Evolutionary conservation across 441 rosid genomes (phyloP).

Genomic region (Gossypium davidsonii): DNA sequence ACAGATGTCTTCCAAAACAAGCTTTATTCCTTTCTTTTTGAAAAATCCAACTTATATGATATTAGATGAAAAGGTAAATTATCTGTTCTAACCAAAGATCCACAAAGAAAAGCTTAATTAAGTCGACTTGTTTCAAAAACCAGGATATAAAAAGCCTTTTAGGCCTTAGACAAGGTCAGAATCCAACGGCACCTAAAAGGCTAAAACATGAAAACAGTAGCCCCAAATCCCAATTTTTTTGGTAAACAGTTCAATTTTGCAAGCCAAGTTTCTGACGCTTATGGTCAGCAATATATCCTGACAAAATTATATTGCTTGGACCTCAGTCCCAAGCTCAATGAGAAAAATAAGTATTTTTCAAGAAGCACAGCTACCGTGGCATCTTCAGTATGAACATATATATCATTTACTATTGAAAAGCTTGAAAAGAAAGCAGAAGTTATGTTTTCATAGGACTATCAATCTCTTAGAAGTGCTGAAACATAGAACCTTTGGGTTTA

Average conservation of each 20-base stretch:
- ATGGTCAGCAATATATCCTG: neutral
- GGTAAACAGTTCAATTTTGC: neutral
- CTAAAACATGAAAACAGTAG: neutral
- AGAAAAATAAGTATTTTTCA: neutral
- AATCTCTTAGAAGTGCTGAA: conserved; percentile 19
- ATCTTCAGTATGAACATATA: neutral
- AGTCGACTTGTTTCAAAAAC: neutral
- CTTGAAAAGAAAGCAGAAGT: neutral
- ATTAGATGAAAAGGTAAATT: neutral
- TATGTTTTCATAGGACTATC: neutral
- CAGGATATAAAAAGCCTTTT: neutral
- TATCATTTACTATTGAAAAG: neutral
- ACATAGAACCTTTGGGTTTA: conserved; percentile 81
- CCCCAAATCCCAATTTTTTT: neutral
- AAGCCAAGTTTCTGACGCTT: neutral
- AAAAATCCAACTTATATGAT: neutral
- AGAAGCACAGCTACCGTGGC: neutral
- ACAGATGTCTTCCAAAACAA: neutral
- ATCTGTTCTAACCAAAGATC: neutral
- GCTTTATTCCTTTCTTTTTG: neutral
- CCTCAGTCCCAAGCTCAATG: neutral
- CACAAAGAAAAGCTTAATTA: neutral
- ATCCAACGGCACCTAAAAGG: neutral
- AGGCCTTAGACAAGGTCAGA: neutral
- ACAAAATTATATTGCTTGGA: neutral